Base-by-base conservation (phyloP, 208 protist species). In the Acanthamoeba royreba region DNA sequence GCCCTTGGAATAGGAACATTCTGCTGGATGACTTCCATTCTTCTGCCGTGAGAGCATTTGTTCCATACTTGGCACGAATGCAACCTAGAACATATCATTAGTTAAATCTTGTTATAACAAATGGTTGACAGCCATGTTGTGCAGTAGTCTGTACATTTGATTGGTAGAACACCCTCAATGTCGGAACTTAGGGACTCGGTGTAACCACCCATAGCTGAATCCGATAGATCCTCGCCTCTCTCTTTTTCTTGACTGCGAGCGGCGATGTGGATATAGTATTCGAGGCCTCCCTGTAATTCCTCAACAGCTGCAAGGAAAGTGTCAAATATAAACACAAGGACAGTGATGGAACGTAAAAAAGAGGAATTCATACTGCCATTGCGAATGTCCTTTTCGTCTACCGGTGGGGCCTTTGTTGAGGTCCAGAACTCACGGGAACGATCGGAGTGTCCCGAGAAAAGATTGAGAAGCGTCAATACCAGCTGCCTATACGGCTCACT, bases 401-500 rank as follows among this genome's bases (percentile, higher is more conserved):
- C 43, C 15, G 79, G 79, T 19, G 79, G 79, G 25, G 49, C n/a
- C 28, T 61, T 88, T 38, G 19, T 92, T 13, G 86, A 92, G 25
- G 86, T 94, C 92, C 92, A 94, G 53, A 92, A 94, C 35, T 94
- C 47, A 17, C 28, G 58, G 4, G 63, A 42, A 45, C 9, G 31
- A 9, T 63, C 53, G 5, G 66, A 85, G 40, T 90, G 43, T 0
- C 92, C 92, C 19, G 63, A 94, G 38, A 94, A 87, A 35, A 94
- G 46, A 35, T 94, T 94, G 53, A 94, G 53, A n/a, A 92, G 85
- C 3, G 43, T 46, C 49, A 90, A 19, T 25, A 94, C 77, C 31
- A 94, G 58, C 33, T 72, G 38, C 46, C 85, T 52, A 35, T 94
- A 94, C 22, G 92, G 92, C 74, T 94, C 92, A 33, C 47, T 74